A percentile compares a stretch with the other conserved stretches of the same genome.
Conservation (phyloP, 371 early-diverging fungal genomes). For the Zychaea mexicana region DNA sequence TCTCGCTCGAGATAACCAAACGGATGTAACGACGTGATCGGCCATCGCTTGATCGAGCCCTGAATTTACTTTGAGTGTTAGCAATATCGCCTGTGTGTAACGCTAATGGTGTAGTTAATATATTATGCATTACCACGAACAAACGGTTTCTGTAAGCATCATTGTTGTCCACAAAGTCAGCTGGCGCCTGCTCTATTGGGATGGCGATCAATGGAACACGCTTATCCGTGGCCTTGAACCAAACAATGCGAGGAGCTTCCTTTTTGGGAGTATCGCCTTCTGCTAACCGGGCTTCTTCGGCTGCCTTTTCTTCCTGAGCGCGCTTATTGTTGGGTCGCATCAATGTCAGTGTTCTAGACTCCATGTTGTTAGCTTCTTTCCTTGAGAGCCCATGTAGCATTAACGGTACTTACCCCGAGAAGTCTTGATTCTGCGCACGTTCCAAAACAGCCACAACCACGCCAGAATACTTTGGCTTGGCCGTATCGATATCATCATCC, state of each 20-base stretch:
- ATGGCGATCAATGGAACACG: constrained; percentile 78
- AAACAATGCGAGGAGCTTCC: constrained; percentile 52
- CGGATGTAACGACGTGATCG: constrained; percentile 69
- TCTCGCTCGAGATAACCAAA: constrained; percentile 66
- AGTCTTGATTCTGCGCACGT: constrained; percentile 62
- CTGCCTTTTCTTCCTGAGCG: constrained; percentile 35
- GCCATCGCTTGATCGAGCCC: constrained; percentile 78
- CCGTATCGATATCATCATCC: constrained; percentile 50
- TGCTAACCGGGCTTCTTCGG: constrained; percentile 15
- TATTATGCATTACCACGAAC: constrained; percentile 36
- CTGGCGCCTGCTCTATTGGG: constrained; percentile 64
- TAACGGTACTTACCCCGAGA: constrained; percentile 59
- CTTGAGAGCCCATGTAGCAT: no score
- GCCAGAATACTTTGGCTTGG: constrained; percentile 63
- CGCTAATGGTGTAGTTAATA: no score
- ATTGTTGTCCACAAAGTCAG: constrained; percentile 63
- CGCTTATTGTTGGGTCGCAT: constrained; percentile 59
- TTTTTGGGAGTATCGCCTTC: constrained; percentile 18
- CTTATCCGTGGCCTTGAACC: constrained; percentile 85
- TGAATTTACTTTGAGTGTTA: neutral
- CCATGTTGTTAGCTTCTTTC: neutral
- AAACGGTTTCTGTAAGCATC: constrained; percentile 42
- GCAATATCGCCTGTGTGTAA: neutral
- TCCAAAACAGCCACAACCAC: constrained; percentile 66
- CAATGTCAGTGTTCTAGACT: constrained; percentile 43